Conservation (phyloP, 495 filamentous ascomycete species). For the Lichenothelia convexa region DNA sequence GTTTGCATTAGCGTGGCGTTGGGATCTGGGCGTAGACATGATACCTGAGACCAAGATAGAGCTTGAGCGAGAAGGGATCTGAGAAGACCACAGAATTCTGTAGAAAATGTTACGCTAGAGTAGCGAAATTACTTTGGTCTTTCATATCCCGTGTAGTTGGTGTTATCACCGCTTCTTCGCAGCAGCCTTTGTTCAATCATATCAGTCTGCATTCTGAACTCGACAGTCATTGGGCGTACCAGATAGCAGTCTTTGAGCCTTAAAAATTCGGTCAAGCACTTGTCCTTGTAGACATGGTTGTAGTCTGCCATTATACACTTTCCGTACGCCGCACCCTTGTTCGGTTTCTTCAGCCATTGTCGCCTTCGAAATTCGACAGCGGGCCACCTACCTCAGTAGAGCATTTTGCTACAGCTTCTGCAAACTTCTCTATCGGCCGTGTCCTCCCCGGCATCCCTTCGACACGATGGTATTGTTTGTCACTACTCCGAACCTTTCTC, state of each 20-base stretch:
- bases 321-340: conserved; percentile 68
- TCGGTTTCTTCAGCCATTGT: conserved; percentile 38
- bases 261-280: conserved; percentile 75
- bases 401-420: conserved; percentile 66
- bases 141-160: too few relatives aligned
- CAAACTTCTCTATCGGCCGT: conserved; percentile 79
- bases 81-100: too few relatives aligned
- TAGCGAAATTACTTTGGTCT: too few relatives aligned
- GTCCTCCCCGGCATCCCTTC: conserved; percentile 17
- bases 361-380: conserved; percentile 1
- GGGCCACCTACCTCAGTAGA: conserved; percentile 46
- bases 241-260: conserved; percentile 74
- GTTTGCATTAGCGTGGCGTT: too few relatives aligned
- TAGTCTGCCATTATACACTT: conserved; percentile 87
- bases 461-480: conserved; percentile 2
- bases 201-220: too few relatives aligned
- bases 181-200: too few relatives aligned
- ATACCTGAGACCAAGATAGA: too few relatives aligned
- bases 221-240: conserved; percentile 43
- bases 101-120: too few relatives aligned
- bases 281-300: conserved; percentile 77
- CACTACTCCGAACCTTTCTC: not conserved
- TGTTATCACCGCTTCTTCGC: too few relatives aligned
- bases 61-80: too few relatives aligned
- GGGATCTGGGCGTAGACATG: too few relatives aligned